Conservation (phyloP, 2,329 filamentous ascomycete species). For the Geoglossum cookeanum region DNA sequence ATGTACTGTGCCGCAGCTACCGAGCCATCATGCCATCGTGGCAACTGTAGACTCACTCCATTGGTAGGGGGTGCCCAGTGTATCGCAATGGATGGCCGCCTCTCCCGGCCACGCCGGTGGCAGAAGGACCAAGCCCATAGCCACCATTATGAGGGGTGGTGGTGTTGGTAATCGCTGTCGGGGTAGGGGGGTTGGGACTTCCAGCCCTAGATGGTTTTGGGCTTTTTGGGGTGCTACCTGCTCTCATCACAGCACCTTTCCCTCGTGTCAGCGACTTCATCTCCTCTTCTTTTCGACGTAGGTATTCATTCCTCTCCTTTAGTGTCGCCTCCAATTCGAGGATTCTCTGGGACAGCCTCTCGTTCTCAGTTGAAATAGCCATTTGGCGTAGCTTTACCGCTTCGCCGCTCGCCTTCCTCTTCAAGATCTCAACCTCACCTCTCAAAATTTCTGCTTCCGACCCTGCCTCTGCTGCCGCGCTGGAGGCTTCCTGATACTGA, state of each 20-base stretch:
- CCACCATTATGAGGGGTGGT: not conserved
- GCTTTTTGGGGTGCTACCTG: not conserved
- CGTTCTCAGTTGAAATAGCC: not conserved
- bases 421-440: constrained; percentile 20
- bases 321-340: constrained; percentile 2
- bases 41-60: not conserved
- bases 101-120: not conserved
- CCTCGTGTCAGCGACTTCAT: not conserved
- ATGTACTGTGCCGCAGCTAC: too few species aligned
- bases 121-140: not conserved
- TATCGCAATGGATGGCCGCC: not conserved
- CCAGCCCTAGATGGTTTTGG: not conserved
- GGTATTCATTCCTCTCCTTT: not conserved
- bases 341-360: not conserved
- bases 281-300: constrained; percentile 6
- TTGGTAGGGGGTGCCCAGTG: not conserved
- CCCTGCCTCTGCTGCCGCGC: constrained; percentile 22
- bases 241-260: not conserved
- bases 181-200: not conserved
- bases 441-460: constrained; percentile 21
- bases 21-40: not conserved
- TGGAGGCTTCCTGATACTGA: constrained; percentile 28
- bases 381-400: constrained; percentile 20
- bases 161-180: not conserved
- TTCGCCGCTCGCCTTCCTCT: constrained; percentile 20